A percentile compares a stretch with the other conserved stretches of the same genome.
Evolutionary conservation across 106 monocot species (phyloP).

Genomic region (Hemerocallis citrina): DNA sequence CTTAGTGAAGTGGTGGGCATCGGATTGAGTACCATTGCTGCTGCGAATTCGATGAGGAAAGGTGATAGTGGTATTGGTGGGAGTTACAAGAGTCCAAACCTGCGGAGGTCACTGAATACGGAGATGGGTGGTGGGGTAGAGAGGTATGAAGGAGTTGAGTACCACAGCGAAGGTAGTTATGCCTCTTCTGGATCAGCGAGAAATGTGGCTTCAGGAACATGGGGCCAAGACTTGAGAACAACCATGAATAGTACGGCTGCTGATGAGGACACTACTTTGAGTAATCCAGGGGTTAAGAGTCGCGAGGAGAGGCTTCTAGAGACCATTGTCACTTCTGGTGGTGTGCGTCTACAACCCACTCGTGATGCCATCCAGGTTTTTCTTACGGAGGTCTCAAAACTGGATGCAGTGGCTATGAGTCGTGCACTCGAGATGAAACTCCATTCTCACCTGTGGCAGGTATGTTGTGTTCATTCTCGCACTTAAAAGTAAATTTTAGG

Average conservation of each 20-base stretch:
- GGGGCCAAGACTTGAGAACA: conserved; percentile 36
- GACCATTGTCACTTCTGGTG: conserved; percentile 80
- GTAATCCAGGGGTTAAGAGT: conserved; percentile 40
- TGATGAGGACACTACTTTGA: conserved; percentile 17
- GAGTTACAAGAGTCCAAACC: conserved; percentile 64
- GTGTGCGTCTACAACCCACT: conserved; percentile 89
- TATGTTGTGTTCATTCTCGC: conserved; percentile 8
- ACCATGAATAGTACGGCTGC: conserved; percentile 11
- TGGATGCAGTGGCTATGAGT: conserved; percentile 68
- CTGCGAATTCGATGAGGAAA: conserved; percentile 65
- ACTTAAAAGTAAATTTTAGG: no score
- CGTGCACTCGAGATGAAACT: conserved; percentile 73
- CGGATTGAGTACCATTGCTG: conserved; percentile 53
- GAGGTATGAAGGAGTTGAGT: conserved; percentile 38
- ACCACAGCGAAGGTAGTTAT: conserved; percentile 33
- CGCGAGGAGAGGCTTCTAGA: conserved; percentile 92
- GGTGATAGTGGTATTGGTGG: conserved; percentile 63
- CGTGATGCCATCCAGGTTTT: conserved; percentile 88
- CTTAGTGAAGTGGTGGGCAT: conserved; percentile 88
- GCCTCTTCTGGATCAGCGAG: conserved; percentile 27
- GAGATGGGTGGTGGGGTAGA: conserved; percentile 42
- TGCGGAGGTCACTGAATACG: conserved; percentile 73
- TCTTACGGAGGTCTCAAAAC: conserved; percentile 52
- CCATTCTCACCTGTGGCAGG: conserved; percentile 96
- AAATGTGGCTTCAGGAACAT: conserved; percentile 29